Conservation (phyloP, 1,284 basidiomycete genomes). For the Trichosporon ovoides region DNA sequence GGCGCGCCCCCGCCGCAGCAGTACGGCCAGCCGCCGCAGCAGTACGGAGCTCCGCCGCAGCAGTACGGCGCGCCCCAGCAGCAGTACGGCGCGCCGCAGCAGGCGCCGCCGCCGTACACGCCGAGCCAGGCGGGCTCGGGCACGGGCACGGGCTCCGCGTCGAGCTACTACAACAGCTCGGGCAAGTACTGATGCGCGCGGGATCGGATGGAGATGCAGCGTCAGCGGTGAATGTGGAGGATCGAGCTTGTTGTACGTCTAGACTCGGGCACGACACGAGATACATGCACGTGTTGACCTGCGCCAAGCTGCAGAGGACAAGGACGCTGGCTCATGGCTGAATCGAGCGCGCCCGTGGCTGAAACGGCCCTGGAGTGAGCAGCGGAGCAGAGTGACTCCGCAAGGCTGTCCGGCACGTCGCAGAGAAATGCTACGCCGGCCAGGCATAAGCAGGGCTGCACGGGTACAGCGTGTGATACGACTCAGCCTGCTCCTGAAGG, state of each 20-base stretch:
- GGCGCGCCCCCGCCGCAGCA: not conserved
- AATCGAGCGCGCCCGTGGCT: too few species aligned
- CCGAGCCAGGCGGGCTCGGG: not conserved
- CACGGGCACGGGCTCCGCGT: too few species aligned
- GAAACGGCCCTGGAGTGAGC: too few species aligned
- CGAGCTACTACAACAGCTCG: constrained; percentile 1
- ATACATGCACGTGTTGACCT: too few species aligned
- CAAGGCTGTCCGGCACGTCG: too few species aligned
- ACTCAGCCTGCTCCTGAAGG: too few species aligned
- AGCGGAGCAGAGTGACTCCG: too few species aligned
- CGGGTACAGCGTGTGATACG: too few species aligned
- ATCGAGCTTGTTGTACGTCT: not conserved
- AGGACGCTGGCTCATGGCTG: too few species aligned
- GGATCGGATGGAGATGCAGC: not conserved
- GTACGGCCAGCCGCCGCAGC: not conserved
- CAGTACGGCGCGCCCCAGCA: not conserved
- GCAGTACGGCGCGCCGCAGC: not conserved
- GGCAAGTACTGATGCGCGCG: not conserved
- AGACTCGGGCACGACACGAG: not conserved
- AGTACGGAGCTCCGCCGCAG: not conserved
- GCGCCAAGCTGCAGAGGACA: too few species aligned
- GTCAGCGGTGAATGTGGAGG: not conserved
- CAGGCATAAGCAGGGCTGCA: too few species aligned
- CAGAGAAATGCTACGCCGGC: too few species aligned
- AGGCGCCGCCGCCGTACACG: constrained; percentile 1